Evolutionary conservation across 2,329 filamentous ascomycete genomes (phyloP).

Genomic region (Ustulina deusta): DNA sequence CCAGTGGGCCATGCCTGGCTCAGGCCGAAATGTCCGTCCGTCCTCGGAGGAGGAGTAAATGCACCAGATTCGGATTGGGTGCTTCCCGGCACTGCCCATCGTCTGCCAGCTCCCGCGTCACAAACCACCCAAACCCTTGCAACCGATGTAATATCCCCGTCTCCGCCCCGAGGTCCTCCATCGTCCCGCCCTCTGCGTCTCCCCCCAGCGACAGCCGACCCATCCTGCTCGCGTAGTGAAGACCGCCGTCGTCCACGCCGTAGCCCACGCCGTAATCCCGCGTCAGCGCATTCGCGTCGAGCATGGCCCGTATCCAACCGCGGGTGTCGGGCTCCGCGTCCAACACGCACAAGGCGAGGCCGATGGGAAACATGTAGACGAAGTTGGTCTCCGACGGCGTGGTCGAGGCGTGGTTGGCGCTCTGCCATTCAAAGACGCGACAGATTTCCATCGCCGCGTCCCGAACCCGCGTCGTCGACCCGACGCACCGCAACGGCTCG

Average conservation of each 20-base stretch:
- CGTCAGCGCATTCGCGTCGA: slow-evolving; percentile 14
- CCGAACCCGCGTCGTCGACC: slow-evolving; percentile 3
- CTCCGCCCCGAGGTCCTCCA: neutral
- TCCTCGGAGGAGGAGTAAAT: slow-evolving; percentile 16
- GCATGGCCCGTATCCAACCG: slow-evolving; percentile 16
- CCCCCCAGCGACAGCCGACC: too few species aligned
- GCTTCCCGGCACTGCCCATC: neutral
- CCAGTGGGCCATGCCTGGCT: slow-evolving; percentile 12
- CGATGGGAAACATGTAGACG: slow-evolving; percentile 22
- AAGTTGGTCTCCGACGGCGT: slow-evolving; percentile 10
- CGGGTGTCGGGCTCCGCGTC: slow-evolving; percentile 11
- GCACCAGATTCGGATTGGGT: slow-evolving; percentile 12
- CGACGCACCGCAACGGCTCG: slow-evolving; percentile 7
- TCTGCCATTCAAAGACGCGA: slow-evolving; percentile 21
- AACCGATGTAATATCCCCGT: slow-evolving; percentile 3
- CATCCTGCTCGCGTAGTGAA: neutral
- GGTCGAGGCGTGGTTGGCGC: neutral
- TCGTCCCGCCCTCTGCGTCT: neutral
- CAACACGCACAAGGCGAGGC: slow-evolving; percentile 19
- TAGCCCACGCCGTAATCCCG: neutral
- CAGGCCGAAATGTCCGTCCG: slow-evolving; percentile 1
- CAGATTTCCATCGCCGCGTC: slow-evolving; percentile 15
- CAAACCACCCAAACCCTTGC: slow-evolving; percentile 8
- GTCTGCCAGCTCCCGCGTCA: slow-evolving; percentile 10
- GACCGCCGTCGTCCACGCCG: neutral